Evolutionary conservation across 805 yeast species (phyloP), one percentile per base, ranked within the genome.

Genomic region (Clavispora asparagi): DNA sequence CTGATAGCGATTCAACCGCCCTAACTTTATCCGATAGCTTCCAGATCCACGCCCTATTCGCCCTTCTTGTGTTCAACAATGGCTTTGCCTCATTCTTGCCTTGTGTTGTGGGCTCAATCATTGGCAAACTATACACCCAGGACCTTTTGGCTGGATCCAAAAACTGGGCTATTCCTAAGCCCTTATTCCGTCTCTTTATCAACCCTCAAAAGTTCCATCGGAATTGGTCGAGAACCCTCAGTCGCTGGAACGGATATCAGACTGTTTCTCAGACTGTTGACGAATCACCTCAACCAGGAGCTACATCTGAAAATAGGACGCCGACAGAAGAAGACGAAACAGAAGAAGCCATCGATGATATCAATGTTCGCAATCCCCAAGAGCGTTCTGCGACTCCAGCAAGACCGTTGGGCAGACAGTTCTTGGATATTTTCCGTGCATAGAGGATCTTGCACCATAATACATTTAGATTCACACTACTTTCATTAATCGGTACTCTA

Each of bases 381-480:
- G 71, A 71, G 16, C 58, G 77, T 41, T 77, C 78, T 8, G 85
- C 79, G 47, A 81, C 82, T 14, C 87, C 87, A 0, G 78, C 74
- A 11, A 63, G 87, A 43, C 79, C 87, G 0, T 62, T 83, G 31
- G 81, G 85, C 2, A 70, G 77, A 19, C 87, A 81, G 54, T 72
- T 83, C 45, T 61, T 82, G 23, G 83, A 81, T 59, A 77, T 83
- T 0, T 81, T 82, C 53, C 70, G 84, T 57, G 64, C 73, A 28
- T 74, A 55, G 59, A 14, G 17, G 3, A 30, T n/a, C 27, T 12
- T 36, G 23, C 23, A 13, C 16, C 6, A 10, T 19, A 26, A 7
- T 13, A 26, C 13, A 13, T 4, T 12, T 36, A 16, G 13, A 13
- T 37, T 2, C 28, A n/a, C 12, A 16, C 37, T 16, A 13, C 29